phyloP scores from a whole-genome alignment of 352 stramenopile genomes.

The Aphanomyces stellatus region DNA sequence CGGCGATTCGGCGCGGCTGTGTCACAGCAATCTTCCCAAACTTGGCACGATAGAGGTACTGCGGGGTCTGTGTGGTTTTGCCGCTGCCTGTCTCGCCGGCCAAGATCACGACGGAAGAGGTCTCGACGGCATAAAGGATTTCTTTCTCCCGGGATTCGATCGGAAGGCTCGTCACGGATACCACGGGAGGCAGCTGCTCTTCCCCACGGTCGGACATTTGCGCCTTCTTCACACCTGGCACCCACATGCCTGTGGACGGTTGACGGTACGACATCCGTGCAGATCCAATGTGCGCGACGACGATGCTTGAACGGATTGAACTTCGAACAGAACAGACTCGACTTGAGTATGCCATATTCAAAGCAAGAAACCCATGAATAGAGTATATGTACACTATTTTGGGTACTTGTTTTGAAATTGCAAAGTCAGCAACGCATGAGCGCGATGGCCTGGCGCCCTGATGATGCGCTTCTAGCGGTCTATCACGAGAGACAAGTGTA shows the following conservation, averaged over 20 bases:
- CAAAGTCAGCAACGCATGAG: too few species aligned
- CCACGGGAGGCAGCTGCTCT: slow-evolving; percentile 1
- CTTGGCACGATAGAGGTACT: slow-evolving; percentile 57
- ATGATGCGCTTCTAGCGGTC: slow-evolving; percentile 22
- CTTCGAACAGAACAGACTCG: too few species aligned
- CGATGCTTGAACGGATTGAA: too few species aligned
- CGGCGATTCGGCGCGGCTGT: slow-evolving; percentile 93
- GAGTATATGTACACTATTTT: too few species aligned
- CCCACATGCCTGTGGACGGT: slow-evolving; percentile 3
- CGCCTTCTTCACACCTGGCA: slow-evolving; percentile 14
- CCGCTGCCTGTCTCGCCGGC: slow-evolving; percentile 56
- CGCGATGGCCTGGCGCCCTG: too few species aligned
- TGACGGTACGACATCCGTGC: neutral
- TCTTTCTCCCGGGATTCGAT: slow-evolving; percentile 9
- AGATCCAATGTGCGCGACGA: too few species aligned
- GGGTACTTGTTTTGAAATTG: neutral
- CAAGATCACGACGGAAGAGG: slow-evolving; percentile 23
- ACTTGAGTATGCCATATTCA: too few species aligned
- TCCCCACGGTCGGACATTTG: slow-evolving; percentile 18
- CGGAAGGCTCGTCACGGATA: slow-evolving; percentile 5
- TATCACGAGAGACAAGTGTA: slow-evolving; percentile 72
- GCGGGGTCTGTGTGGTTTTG: slow-evolving; percentile 92
- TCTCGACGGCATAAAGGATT: slow-evolving; percentile 18
- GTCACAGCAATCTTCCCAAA: slow-evolving; percentile 76
- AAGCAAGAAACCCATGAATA: too few species aligned